phyloP scores from a whole-genome alignment of 768 basidiomycete genomes.

The Naematelia aurantialba region DNA sequence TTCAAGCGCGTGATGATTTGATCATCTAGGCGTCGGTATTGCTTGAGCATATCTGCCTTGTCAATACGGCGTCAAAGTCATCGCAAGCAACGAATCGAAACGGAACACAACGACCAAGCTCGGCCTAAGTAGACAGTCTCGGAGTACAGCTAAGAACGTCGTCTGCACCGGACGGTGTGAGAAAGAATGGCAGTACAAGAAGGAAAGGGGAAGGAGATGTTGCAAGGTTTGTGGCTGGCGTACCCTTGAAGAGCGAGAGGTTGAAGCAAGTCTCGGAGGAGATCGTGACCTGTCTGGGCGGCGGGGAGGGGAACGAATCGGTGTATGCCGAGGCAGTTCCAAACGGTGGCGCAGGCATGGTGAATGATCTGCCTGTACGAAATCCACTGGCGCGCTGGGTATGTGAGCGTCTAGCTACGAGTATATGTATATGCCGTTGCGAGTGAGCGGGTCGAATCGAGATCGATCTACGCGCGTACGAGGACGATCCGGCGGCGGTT shows the following conservation, averaged over 20 bases:
- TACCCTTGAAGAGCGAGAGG: constrained; percentile 46
- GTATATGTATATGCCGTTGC: no score
- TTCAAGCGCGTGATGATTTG: constrained; percentile 47
- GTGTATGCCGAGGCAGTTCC: constrained; percentile 47
- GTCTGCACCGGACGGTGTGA: background rate
- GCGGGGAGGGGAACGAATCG: constrained; percentile 45
- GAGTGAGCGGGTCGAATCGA: background rate
- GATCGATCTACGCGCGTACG: background rate
- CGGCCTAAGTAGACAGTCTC: no score
- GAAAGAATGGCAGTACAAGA: background rate
- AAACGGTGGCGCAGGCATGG: constrained; percentile 39
- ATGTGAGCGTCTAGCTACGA: no score
- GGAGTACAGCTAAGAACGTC: no score
- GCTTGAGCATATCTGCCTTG: constrained; percentile 41
- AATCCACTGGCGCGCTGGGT: no score
- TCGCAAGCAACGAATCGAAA: background rate
- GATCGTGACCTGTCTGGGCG: constrained; percentile 40
- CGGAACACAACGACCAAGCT: no score
- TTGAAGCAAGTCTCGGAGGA: constrained; percentile 48
- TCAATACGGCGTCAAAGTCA: background rate
- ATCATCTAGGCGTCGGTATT: constrained; percentile 49
- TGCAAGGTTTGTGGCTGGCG: constrained; percentile 2
- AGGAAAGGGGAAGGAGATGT: background rate
- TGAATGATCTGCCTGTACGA: no score
- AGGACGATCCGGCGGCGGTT: background rate